Base-by-base conservation (phyloP, 116 monocot genomes). In the Phalaenopsis hybrid region DNA sequence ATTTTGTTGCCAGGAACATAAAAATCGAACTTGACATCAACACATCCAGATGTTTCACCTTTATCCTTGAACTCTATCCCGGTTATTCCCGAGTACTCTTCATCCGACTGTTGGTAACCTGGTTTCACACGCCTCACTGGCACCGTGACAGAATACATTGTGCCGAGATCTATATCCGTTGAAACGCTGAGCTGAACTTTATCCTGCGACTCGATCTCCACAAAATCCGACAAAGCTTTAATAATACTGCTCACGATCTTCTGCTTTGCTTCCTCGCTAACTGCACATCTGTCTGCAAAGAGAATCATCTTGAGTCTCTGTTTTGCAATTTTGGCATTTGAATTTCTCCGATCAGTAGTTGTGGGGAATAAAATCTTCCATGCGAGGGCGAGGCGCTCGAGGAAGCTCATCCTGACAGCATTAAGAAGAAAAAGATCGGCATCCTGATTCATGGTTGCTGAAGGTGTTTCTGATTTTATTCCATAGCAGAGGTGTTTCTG, bases 261-360 rank as follows among this genome's bases (percentile, higher is more conserved):
- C 73, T 89, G 87, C 87, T 92, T 98, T 34, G 97, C 97, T 82
- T 91, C 91, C 44, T 93, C 93, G 52, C 91, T 94, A 33, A 98
- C 89, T 3, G 88, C 94, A 81, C 97, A 98, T 76, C 97, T 80
- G 63, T 98, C 97, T 6, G 95, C 93, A 72, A 90, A 94, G 44
- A 98, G 86, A 61, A 98, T 94, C 97, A 98, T 98, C 81, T 93
- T 93, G 33, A 98, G 88, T 72, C 97, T 87, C 84, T 98, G 97
- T 58, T 94, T 98, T 44, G 94, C 97, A 21, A 98, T 89, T 50
- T 57, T 85, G 20, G 95, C 97, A 80, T 98, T 93, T 12, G 95
- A 93, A 57, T 85, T 87, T 20, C 78, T 82, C 65, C 52, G 83
- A 0, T 78, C 73, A 3, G 44, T 73, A 25, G 78, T 65, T 28